Conservation (phyloP, 2,329 filamentous ascomycete species). For the Paradendryphiella salina region DNA sequence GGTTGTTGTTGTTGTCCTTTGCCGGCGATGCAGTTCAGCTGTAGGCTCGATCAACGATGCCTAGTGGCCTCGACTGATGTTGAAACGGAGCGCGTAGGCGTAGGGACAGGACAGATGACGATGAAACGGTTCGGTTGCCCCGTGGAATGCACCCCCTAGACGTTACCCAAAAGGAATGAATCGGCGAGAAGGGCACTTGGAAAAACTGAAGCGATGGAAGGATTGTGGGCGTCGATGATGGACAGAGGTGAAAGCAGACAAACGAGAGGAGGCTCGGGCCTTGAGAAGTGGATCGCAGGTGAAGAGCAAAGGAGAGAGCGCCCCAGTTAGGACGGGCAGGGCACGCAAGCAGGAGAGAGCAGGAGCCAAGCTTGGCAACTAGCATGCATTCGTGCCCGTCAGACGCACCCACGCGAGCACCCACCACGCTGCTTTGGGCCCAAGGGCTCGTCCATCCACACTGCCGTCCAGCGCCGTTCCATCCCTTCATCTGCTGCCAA, state of each 20-base stretch:
- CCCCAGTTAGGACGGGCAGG: slow-evolving; percentile 12
- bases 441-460: too few relatives aligned
- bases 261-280: slow-evolving; percentile 26
- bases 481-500: neutral
- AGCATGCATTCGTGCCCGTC: slow-evolving; percentile 10
- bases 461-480: too few relatives aligned
- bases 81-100: slow-evolving; percentile 47
- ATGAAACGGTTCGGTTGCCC: slow-evolving; percentile 27
- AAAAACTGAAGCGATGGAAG: slow-evolving; percentile 21
- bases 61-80: slow-evolving; percentile 8
- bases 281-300: slow-evolving; percentile 12
- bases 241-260: slow-evolving; percentile 18
- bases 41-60: slow-evolving; percentile 17
- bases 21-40: slow-evolving; percentile 5
- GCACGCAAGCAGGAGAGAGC: slow-evolving; percentile 10
- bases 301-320: slow-evolving; percentile 18
- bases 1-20: neutral
- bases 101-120: slow-evolving; percentile 29
- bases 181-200: slow-evolving; percentile 11
- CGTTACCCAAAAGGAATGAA: slow-evolving; percentile 37
- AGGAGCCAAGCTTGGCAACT: slow-evolving; percentile 14
- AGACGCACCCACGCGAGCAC: neutral
- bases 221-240: slow-evolving; percentile 37
- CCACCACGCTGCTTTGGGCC: neutral
- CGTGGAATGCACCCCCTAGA: slow-evolving; percentile 44